A percentile compares a stretch with the other conserved stretches of the same genome.
phyloP scores from a whole-genome alignment of 2,329 filamentous ascomycete genomes.

The Ophiosphaerella korrae region DNA sequence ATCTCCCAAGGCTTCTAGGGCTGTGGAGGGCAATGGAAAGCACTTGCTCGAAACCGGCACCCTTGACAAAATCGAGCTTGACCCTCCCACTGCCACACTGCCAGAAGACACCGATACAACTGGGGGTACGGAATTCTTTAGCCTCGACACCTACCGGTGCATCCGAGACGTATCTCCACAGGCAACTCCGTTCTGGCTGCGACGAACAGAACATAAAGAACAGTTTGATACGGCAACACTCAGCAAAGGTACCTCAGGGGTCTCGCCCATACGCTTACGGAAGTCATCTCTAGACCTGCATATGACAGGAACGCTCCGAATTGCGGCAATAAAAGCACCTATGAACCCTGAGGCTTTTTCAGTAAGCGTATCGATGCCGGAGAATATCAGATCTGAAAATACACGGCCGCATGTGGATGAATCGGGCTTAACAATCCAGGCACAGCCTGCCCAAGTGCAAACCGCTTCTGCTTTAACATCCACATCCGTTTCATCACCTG shows the following conservation, averaged over 20 bases:
- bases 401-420: no score
- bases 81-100: conserved; percentile 22
- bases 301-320: conserved; percentile 12
- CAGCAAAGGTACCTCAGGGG: conserved; percentile 12
- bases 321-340: conserved; percentile 21
- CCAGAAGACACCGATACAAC: conserved; percentile 14
- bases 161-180: conserved; percentile 15
- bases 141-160: conserved; percentile 15
- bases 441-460: not conserved
- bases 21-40: conserved; percentile 4
- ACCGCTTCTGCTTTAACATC: not conserved
- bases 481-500: not conserved
- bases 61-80: conserved; percentile 14
- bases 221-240: conserved; percentile 9
- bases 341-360: conserved; percentile 5
- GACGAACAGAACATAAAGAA: conserved; percentile 18
- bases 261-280: conserved; percentile 27
- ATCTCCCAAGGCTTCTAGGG: conserved; percentile 28
- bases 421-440: not conserved
- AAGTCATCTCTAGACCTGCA: conserved; percentile 7
- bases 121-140: conserved; percentile 23
- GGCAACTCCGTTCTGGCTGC: conserved; percentile 30
- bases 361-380: conserved; percentile 3
- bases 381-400: conserved; percentile 14
- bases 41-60: conserved; percentile 13